Conservation (phyloP, 2,329 filamentous ascomycete genomes). For the Coniella vitis region DNA sequence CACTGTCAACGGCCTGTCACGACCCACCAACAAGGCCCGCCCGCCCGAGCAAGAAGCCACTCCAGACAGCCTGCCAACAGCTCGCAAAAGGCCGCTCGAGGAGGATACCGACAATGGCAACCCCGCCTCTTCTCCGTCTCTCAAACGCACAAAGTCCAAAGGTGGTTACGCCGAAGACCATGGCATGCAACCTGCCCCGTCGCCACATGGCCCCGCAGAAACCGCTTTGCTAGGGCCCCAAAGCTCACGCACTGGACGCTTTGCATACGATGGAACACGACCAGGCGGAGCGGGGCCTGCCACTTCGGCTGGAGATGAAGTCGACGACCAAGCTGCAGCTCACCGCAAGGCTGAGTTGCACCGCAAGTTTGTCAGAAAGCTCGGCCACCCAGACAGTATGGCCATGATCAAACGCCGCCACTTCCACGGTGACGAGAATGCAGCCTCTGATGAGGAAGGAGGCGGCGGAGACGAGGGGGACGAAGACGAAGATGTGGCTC, state of each 20-base stretch:
- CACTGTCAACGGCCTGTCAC: constrained; percentile 37
- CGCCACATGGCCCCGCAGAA: constrained; percentile 25
- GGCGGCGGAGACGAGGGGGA: constrained; percentile 54
- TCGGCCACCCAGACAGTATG: constrained; percentile 80
- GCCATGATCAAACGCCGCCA: constrained; percentile 57
- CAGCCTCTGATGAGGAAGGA: constrained; percentile 39
- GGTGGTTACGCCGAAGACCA: constrained; percentile 33
- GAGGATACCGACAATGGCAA: constrained; percentile 40
- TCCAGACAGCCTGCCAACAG: constrained; percentile 17
- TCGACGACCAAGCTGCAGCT: constrained; percentile 34
- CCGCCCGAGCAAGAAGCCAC: constrained; percentile 14
- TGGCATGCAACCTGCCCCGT: constrained; percentile 33
- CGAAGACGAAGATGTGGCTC: constrained; percentile 43
- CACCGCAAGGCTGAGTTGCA: constrained; percentile 67
- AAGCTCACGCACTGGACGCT: constrained; percentile 39
- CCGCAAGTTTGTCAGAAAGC: constrained; percentile 78
- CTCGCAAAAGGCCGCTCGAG: constrained; percentile 45
- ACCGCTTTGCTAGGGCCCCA: background rate
- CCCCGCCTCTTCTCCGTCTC: constrained; percentile 28
- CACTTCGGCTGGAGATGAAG: constrained; percentile 34
- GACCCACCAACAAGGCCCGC: constrained; percentile 13
- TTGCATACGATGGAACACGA: constrained; percentile 40
- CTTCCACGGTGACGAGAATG: constrained; percentile 46
- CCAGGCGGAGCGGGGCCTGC: constrained; percentile 32
- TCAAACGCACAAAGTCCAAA: constrained; percentile 39